Evolutionary conservation across 1,284 basidiomycete species (phyloP), one percentile per base, ranked within the genome.

Genomic region (Peniophora sp.): DNA sequence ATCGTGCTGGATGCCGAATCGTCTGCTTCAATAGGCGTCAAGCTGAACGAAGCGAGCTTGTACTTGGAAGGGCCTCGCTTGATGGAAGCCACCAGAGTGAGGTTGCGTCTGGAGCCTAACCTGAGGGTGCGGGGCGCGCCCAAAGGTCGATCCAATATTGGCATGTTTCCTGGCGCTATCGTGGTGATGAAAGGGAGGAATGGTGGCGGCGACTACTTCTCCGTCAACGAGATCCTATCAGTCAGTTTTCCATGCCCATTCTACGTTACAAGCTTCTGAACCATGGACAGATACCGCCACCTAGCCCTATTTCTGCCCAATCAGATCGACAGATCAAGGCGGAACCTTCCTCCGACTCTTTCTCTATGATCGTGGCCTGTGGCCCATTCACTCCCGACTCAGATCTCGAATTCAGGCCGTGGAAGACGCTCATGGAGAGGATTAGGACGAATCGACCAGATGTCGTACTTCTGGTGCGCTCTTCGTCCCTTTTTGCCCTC

Each of bases 161-260:
- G 88, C 0, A 64, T 99, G 27, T 99, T 95, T 62, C 92, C 94
- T 0, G 97, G 97, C 1, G 85, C 86, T 37, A 83, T 99, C 45
- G 85, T 89, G 0, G 91, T 88, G 2, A 64, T 97, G n/a, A 88
- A 83, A 57, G 97, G 97, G 0, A 80, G 81, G 60, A 98, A 98
- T 64, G 94, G 93, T 2, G 92, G 92, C 1, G 94, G 91, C 3
- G 85, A 82, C 2, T 83, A 81, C 64, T 99, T 97, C 63, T 75
- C 83, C 14, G 94, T 88, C 0, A 81, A 82, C 23, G 93, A 98
- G 62, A 74, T 97, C 12, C 66, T 97, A 35, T 73, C 85, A 52
- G 72, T 64, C 18, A 60, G 23, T 45, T n/a, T n/a, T 22, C 22
- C 0, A 45, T 54, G 5, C 3, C 63, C 37, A 53, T 71, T 3